Conservation (phyloP, 768 basidiomycete species). For the Boletus eberwhitei region DNA sequence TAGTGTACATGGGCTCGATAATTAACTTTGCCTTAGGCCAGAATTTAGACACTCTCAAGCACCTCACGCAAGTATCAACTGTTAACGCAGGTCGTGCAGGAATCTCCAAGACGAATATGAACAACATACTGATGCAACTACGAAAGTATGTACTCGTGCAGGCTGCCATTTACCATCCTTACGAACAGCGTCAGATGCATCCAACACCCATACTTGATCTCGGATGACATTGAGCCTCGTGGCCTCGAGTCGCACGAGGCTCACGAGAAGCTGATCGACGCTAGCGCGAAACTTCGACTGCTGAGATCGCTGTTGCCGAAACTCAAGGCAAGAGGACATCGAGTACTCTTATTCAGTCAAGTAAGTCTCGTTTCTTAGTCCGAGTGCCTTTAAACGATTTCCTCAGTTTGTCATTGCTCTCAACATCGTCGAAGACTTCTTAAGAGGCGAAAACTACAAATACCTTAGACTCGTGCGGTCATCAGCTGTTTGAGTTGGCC, state of each 20-base stretch:
- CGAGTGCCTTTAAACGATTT: not conserved
- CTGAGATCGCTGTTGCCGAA: constrained; percentile 77
- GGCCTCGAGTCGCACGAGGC: constrained; percentile 53
- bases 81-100: constrained; percentile 30
- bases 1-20: constrained; percentile 15
- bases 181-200: constrained; percentile 55
- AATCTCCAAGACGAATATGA: constrained; percentile 54
- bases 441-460: constrained; percentile 74
- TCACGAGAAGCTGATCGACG: constrained; percentile 78
- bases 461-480: constrained; percentile 69
- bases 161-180: not conserved
- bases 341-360: constrained; percentile 90
- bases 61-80: constrained; percentile 47
- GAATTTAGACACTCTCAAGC: constrained; percentile 64
- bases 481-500: constrained; percentile 1
- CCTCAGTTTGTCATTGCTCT: constrained; percentile 84
- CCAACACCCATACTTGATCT: constrained; percentile 89
- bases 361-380: constrained; percentile 37
- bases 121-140: constrained; percentile 84
- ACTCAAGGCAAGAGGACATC: constrained; percentile 80
- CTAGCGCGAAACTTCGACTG: constrained; percentile 81
- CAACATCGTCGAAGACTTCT: constrained; percentile 85
- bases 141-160: constrained; percentile 57
- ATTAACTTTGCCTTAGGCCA: constrained; percentile 45
- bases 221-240: constrained; percentile 72